Evolutionary conservation across 345 rosid genomes (phyloP).

Genomic region (Diplotaxis tenuifolia): DNA sequence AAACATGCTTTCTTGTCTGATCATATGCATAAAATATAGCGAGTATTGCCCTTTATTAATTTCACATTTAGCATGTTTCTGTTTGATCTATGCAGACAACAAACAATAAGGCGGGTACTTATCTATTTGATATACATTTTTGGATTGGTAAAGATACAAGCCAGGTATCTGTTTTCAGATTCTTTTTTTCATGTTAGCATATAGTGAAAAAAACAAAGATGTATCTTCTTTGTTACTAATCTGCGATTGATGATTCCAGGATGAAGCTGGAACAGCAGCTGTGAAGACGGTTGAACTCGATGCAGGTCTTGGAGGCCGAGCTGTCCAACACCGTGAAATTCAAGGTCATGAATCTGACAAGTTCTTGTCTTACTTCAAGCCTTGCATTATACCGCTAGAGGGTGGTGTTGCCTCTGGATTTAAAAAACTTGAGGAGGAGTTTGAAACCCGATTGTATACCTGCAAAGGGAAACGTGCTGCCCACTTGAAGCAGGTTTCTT

Average conservation of each 20-base stretch:
- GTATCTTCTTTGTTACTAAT: slow-evolving; percentile 10
- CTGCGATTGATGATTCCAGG: slow-evolving; percentile 44
- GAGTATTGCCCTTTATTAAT: neutral
- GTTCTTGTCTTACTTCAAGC: slow-evolving; percentile 96
- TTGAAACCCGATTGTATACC: slow-evolving; percentile 77
- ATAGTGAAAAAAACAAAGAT: too few species aligned
- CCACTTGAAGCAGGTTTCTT: slow-evolving; percentile 87
- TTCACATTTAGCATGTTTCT: slow-evolving; percentile 18
- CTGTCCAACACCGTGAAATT: slow-evolving; percentile 94
- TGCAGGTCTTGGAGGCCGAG: slow-evolving; percentile 93
- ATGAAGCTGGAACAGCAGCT: slow-evolving; percentile 98
- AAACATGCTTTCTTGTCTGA: slow-evolving; percentile 24
- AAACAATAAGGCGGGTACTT: slow-evolving; percentile 79
- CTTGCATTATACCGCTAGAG: slow-evolving; percentile 90
- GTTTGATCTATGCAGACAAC: slow-evolving; percentile 55
- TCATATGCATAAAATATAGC: slow-evolving; percentile 15
- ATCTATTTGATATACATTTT: slow-evolving; percentile 84
- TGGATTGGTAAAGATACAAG: slow-evolving; percentile 98
- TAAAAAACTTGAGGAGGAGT: slow-evolving; percentile 74
- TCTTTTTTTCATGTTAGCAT: neutral
- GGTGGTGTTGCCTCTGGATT: slow-evolving; percentile 98
- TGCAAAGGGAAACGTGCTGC: slow-evolving; percentile 89
- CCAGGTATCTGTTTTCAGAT: slow-evolving; percentile 54
- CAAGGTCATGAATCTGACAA: slow-evolving; percentile 98
- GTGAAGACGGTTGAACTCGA: slow-evolving; percentile 94